These are phyloP conservation scores for Penstemon barbatus DNA, from an alignment of 257 asterid species.

Conservation along the genomic window DNA sequence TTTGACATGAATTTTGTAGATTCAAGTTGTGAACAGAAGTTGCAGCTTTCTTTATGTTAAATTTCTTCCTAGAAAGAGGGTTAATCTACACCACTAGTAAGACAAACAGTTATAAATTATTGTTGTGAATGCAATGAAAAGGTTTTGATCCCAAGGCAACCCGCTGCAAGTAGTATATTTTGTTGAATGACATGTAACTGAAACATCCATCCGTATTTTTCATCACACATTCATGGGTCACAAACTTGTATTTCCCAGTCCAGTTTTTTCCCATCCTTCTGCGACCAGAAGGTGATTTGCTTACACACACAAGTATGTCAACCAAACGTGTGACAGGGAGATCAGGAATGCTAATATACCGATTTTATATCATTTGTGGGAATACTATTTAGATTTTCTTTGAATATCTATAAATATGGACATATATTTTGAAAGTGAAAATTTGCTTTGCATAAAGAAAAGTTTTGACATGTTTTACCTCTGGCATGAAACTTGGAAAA, in stretches of 20 bases:
- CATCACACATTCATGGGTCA: background rate
- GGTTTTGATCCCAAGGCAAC: background rate
- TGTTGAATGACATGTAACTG: background rate
- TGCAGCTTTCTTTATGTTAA: too few relatives aligned
- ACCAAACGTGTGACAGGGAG: too few relatives aligned
- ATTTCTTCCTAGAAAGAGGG: background rate
- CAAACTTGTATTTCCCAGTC: background rate
- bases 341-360: too few relatives aligned
- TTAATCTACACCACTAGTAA: too few relatives aligned
- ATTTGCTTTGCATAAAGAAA: background rate
- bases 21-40: too few relatives aligned
- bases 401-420: too few relatives aligned
- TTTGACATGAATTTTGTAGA: too few relatives aligned
- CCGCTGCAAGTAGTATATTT: background rate
- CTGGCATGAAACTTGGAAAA: background rate
- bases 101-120: too few relatives aligned
- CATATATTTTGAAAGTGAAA: too few relatives aligned
- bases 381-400: too few relatives aligned
- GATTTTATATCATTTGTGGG: too few relatives aligned
- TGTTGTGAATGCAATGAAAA: background rate
- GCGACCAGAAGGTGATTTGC: background rate
- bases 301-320: background rate
- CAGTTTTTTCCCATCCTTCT: background rate
- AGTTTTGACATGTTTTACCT: background rate
- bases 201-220: background rate